Evolutionary conservation across 2,329 filamentous ascomycete species (phyloP), one percentile per base, ranked within the genome.

Genomic region (Juglanconis sp.): DNA sequence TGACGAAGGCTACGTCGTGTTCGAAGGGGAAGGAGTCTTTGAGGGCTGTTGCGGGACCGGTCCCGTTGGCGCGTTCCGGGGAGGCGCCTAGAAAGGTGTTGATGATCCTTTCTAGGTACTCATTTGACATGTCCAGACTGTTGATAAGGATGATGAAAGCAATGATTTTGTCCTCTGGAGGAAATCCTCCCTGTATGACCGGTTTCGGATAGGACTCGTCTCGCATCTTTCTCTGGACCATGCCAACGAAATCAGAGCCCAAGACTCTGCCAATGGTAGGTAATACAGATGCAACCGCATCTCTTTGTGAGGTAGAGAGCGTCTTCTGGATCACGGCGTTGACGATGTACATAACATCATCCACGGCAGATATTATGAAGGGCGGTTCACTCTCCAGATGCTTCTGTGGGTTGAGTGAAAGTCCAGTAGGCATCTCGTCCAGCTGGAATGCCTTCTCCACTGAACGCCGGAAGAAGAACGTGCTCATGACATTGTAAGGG

Each of bases 291-390:
- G 86, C 85, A 30, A 96, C 84, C 3, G 96, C 87, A 17, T 88
- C 82, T 66, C 87, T 82, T 71, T 97, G 93, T 2, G 90, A 91
- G 0, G 96, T 98, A 0, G 91, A 89, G 30, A 98, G 80, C 0
- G 92, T 90, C 65, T 94, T 88, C 65, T 96, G 89, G 7, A 98
- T 81, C 38, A 98, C 90, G 54, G 94, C 89, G 71, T 96, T 96
- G 71, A 96, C 91, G 68, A 99, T 97, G 75, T 98, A 99, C 94
- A 99, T 98, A 70, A 98, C 92, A 76, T 97, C 95, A 77, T 99
- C 95, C 8, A 99, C 93, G 0, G 94, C 93, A 2, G 93, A 92
- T 48, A 95, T 94, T 68, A 99, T 96, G 70, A 91, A 96, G 0
- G 95, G 95, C 3, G 92, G 85, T 67, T 92, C 92, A 60, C 87